Evolutionary conservation across 306 rosid species (phyloP).

Genomic region (Lathyrus sativus): DNA sequence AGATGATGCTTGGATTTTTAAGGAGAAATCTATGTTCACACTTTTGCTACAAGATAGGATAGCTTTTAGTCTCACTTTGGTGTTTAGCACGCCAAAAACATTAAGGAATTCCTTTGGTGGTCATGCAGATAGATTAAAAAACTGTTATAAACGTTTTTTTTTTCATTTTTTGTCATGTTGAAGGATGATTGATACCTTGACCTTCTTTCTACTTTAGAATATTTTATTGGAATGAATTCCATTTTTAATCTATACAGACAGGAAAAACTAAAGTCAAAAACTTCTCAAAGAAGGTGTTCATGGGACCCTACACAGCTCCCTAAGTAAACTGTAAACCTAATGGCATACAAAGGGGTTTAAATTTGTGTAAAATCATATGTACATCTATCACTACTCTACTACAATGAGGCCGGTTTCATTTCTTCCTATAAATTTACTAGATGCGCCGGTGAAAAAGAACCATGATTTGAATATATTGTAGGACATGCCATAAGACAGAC

Average conservation of each 20-base stretch:
- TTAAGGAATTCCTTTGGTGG: not conserved
- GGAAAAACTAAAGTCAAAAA: constrained; percentile 9
- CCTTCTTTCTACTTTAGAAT: constrained; percentile 19
- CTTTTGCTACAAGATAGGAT: constrained; percentile 9
- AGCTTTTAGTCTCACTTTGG: not conserved
- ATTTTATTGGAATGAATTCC: constrained; percentile 14
- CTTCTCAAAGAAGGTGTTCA: constrained; percentile 6
- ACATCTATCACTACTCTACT: constrained; percentile 19
- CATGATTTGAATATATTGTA: constrained; percentile 14
- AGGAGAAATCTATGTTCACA: not conserved
- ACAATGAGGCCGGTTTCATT: not conserved
- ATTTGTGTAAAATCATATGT: not conserved
- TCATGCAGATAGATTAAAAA: constrained; percentile 13
- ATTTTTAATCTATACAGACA: constrained; percentile 1
- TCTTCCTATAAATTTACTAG: constrained; percentile 4
- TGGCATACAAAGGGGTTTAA: not conserved
- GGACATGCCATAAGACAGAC: constrained; percentile 24
- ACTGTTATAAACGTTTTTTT: not conserved
- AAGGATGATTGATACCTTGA: not conserved
- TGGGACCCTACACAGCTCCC: constrained; percentile 25
- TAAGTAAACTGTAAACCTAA: constrained; percentile 17
- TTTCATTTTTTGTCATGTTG: not conserved
- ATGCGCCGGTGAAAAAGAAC: constrained; percentile 26
- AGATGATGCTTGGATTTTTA: constrained; percentile 13
- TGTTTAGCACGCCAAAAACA: not conserved